Evolutionary conservation across 2,329 filamentous ascomycete species (phyloP).

Genomic region (Rutstroemia sp.): DNA sequence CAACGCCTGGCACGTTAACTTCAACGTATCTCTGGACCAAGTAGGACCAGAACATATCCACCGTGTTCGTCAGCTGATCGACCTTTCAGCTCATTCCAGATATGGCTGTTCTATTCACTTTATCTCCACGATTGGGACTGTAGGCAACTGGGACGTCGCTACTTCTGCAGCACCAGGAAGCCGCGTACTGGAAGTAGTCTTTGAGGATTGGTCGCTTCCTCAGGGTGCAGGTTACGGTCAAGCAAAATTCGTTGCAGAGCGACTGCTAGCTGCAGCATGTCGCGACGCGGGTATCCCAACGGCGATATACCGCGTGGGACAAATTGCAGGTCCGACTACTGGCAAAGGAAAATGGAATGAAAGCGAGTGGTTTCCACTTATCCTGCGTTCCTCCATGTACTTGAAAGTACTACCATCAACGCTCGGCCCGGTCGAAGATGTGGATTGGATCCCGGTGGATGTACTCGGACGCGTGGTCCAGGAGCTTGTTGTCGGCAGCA

Average conservation of each 20-base stretch:
- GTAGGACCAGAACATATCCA: conserved; percentile 18
- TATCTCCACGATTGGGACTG: conserved; percentile 22
- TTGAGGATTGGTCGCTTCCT: conserved; percentile 22
- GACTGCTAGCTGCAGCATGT: conserved; percentile 36
- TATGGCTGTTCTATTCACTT: conserved; percentile 14
- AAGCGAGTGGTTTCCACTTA: not conserved
- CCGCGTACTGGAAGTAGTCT: conserved; percentile 32
- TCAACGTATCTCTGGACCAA: conserved; percentile 27
- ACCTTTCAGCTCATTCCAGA: conserved; percentile 2
- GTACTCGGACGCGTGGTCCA: not conserved
- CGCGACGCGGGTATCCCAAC: conserved; percentile 32
- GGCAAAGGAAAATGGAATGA: not conserved
- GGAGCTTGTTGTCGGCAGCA: not conserved
- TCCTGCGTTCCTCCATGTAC: not conserved
- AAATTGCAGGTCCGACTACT: conserved; percentile 34
- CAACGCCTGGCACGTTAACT: conserved; percentile 34
- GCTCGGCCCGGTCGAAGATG: conserved; percentile 15
- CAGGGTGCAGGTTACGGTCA: conserved; percentile 19
- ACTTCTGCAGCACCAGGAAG: not conserved
- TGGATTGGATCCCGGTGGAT: conserved; percentile 1
- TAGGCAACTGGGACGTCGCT: not conserved
- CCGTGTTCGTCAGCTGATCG: conserved; percentile 1
- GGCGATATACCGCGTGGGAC: conserved; percentile 38
- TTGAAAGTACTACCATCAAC: not conserved
- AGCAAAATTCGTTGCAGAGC: conserved; percentile 22